A percentile compares a stretch with the other conserved stretches of the same genome.
Conservation (phyloP, 169 alveolate genomes). For the Plasmodium sp. region DNA sequence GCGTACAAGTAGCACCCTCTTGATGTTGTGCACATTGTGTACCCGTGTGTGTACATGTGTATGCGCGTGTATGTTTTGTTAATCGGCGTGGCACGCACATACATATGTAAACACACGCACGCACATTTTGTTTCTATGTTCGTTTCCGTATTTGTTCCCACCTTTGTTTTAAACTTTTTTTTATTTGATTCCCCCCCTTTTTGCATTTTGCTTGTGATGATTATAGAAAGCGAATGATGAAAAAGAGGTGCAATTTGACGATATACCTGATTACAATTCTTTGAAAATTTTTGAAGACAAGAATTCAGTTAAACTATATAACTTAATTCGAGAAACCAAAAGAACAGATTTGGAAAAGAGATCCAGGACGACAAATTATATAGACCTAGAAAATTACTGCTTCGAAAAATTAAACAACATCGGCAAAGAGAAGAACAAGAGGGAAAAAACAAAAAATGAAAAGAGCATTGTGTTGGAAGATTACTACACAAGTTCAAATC, state of each 20-base stretch:
- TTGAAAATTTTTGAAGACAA: constrained; percentile 50
- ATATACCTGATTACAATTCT: constrained; percentile 41
- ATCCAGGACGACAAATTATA: constrained; percentile 12
- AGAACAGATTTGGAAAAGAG: constrained; percentile 7
- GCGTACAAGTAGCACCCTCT: neutral
- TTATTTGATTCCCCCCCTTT: neutral
- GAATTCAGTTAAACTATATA: constrained; percentile 25
- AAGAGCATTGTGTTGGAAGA: constrained; percentile 22
- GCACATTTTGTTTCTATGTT: neutral
- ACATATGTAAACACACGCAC: neutral
- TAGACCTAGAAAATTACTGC: constrained; percentile 56
- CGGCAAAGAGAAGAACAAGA: constrained; percentile 1
- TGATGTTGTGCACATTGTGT: neutral
- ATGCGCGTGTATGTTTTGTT: neutral
- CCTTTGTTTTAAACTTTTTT: neutral
- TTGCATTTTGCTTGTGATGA: neutral
- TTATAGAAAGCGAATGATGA: constrained; percentile 26
- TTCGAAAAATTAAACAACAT: constrained; percentile 16
- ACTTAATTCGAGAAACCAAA: constrained; percentile 36
- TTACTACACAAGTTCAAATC: constrained; percentile 45
- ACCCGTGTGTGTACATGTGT: neutral
- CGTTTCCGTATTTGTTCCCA: neutral
- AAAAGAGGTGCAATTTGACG: constrained; percentile 16
- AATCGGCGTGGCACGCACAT: neutral
- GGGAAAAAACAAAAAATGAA: neutral